A percentile compares a stretch with the other conserved stretches of the same genome.
Evolutionary conservation across 2,329 filamentous ascomycete species (phyloP).

Genomic region (Cladosporium austrohemisphaericum): DNA sequence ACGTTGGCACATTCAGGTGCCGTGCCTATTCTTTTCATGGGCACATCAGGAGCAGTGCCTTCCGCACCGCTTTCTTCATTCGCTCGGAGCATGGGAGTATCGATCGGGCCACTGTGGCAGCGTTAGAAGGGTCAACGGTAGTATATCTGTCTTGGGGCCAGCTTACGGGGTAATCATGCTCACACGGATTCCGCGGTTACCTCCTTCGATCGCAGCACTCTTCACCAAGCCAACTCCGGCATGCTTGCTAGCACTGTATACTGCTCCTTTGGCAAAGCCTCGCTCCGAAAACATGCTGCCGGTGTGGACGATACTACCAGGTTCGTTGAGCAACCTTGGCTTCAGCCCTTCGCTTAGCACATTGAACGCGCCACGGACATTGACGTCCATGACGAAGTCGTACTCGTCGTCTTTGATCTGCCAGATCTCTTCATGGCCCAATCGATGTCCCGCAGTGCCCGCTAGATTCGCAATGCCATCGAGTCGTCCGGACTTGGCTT

Average conservation of each 20-base stretch:
- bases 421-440: background rate
- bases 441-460: background rate
- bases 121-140: too few species aligned
- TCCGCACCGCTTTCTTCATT: background rate
- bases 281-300: background rate
- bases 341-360: background rate
- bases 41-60: background rate
- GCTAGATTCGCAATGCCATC: background rate
- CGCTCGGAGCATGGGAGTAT: background rate
- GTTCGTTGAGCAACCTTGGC: background rate
- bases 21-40: background rate
- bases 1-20: background rate
- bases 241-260: constrained; percentile 2
- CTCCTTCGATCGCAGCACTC: background rate
- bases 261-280: background rate
- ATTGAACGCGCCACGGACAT: background rate
- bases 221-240: background rate
- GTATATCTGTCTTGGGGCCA: too few species aligned
- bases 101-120: background rate
- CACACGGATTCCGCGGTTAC: background rate
- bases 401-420: background rate
- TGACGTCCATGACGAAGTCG: background rate
- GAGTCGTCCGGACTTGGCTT: background rate
- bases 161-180: background rate
- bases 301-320: background rate